Percentiles rank a stretch among this genome's conserved stretches.
Evolutionary conservation across 495 filamentous ascomycete genomes (phyloP).

Genomic region (Glonium stellatum): DNA sequence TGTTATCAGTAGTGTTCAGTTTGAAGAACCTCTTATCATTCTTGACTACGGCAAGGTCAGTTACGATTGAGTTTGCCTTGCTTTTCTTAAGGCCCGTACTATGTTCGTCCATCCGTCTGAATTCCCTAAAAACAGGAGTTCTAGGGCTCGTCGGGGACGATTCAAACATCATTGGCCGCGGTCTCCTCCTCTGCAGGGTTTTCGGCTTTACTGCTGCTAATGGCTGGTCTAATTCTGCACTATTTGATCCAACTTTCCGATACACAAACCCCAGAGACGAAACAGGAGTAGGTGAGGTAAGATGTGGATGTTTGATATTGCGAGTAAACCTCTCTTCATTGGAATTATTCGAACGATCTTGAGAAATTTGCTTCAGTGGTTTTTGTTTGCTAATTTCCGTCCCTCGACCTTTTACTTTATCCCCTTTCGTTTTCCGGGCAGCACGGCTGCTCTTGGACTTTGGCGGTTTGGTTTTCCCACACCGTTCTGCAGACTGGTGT

Average conservation of each 20-base stretch:
- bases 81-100: too few relatives aligned
- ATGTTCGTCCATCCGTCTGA: too few relatives aligned
- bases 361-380: background rate
- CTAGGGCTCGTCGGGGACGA: conserved; percentile 4
- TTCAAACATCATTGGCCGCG: conserved; percentile 9
- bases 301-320: background rate
- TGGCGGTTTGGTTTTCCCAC: background rate
- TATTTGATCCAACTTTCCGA: conserved; percentile 1
- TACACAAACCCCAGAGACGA: conserved; percentile 14
- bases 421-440: background rate
- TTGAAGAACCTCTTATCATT: too few relatives aligned
- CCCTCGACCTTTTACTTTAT: background rate
- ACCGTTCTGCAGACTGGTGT: conserved; percentile 7
- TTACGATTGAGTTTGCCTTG: too few relatives aligned
- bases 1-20: too few relatives aligned
- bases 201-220: background rate
- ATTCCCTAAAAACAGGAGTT: too few relatives aligned
- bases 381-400: background rate
- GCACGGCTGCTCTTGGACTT: background rate
- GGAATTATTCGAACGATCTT: background rate
- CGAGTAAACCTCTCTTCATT: background rate
- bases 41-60: too few relatives aligned
- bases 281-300: conserved; percentile 5
- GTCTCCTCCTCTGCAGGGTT: conserved; percentile 2
- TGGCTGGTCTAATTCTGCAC: background rate